Conservation (phyloP, 768 basidiomycete genomes). For the Aureoboletus auriporus region DNA sequence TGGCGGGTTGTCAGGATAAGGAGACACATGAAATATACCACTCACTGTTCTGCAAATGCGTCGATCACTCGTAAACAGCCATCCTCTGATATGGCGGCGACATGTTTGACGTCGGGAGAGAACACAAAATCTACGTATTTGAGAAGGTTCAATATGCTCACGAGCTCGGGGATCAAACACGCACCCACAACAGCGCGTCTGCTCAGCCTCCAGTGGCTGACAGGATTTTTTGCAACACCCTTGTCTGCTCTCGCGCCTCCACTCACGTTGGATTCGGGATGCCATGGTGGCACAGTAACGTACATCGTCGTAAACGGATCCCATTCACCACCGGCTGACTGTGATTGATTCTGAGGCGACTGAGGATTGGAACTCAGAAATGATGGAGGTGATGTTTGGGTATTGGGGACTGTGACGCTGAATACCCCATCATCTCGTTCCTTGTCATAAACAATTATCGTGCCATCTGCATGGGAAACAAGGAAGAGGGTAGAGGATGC, state of each 20-base stretch:
- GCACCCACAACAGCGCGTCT: conserved; percentile 68
- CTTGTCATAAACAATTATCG: conserved; percentile 86
- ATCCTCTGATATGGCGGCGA: conserved; percentile 90
- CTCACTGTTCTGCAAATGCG: conserved; percentile 79
- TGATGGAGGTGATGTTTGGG: conserved; percentile 23
- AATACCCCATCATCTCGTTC: conserved; percentile 86
- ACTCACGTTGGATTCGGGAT: conserved; percentile 46
- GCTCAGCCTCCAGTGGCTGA: conserved; percentile 86
- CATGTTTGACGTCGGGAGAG: conserved; percentile 87
- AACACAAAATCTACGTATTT: conserved; percentile 73
- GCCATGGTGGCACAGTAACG: conserved; percentile 84
- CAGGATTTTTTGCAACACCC: conserved; percentile 77
- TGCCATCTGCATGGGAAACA: conserved; percentile 85
- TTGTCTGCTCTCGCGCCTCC: conserved; percentile 49
- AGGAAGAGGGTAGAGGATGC: conserved; percentile 76
- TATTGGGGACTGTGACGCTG: conserved; percentile 51
- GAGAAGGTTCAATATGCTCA: not conserved
- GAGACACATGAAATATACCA: conserved; percentile 1
- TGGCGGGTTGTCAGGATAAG: conserved; percentile 26
- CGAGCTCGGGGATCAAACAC: conserved; percentile 16
- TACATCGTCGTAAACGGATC: conserved; percentile 73
- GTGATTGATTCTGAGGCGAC: conserved; percentile 21
- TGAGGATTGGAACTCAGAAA: conserved; percentile 26
- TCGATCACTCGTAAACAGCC: conserved; percentile 90
- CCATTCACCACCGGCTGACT: conserved; percentile 53